A percentile compares a stretch with the other conserved stretches of the same genome.
These are phyloP conservation scores for Boletales sp. DNA, from an alignment of 768 basidiomycete species.

Conservation along the genomic window DNA sequence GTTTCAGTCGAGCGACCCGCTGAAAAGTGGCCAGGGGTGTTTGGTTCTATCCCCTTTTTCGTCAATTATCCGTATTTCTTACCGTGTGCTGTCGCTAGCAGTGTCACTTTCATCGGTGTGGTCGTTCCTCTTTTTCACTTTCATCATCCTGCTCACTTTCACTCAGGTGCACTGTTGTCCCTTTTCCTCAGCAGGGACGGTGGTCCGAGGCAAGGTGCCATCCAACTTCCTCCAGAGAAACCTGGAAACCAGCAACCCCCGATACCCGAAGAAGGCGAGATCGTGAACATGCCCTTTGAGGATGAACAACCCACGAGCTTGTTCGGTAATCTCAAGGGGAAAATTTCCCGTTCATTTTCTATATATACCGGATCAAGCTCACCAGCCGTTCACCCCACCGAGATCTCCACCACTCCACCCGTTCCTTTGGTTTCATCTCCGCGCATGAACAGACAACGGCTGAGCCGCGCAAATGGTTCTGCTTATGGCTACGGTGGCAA, in stretches of 20 bases:
- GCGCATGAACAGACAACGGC: conserved; percentile 40
- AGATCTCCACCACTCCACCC: conserved; percentile 34
- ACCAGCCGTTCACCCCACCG: conserved; percentile 36
- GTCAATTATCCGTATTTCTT: conserved; percentile 85
- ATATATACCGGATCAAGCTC: conserved; percentile 55
- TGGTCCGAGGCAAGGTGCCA: conserved; percentile 82
- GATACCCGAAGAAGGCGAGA: conserved; percentile 69
- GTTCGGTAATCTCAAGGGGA: conserved; percentile 42
- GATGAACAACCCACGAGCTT: conserved; percentile 34
- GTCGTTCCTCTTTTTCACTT: not conserved
- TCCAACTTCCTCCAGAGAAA: conserved; percentile 83
- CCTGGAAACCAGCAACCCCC: conserved; percentile 37
- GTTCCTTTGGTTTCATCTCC: conserved; percentile 46
- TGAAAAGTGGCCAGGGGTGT: conserved; percentile 78
- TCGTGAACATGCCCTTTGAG: conserved; percentile 43
- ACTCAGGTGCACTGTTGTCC: conserved; percentile 74
- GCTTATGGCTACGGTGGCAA: conserved; percentile 72
- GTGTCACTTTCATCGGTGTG: conserved; percentile 69
- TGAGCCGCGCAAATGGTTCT: conserved; percentile 66
- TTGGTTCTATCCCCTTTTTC: conserved; percentile 64
- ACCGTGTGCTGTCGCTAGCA: conserved; percentile 75
- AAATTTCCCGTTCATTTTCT: conserved; percentile 54
- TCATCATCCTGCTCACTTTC: not conserved
- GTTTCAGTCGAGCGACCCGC: conserved; percentile 75
- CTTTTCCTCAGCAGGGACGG: conserved; percentile 91